Base-by-base conservation (phyloP, 331 rosid species). In the Prunus yedoensis region DNA sequence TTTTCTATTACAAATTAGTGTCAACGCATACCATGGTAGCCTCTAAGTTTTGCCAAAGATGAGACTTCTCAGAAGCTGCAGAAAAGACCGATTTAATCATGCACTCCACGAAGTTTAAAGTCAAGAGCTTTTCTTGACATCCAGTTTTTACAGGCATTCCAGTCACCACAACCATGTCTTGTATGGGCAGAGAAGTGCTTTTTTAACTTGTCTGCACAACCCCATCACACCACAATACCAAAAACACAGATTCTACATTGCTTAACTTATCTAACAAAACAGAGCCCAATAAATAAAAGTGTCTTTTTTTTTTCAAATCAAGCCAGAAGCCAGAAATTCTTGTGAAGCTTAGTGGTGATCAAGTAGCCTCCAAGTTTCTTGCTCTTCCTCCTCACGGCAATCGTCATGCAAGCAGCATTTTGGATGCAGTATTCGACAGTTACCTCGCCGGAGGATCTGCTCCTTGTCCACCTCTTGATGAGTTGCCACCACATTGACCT, bases 261-360 rank as follows among this genome's bases (percentile, higher is more conserved):
- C 9, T 38, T 38, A 38, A 38, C 43, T 38, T 38, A 38, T 38
- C 43, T 38, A 38, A 38, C 43, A 38, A 2, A 38, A 38, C 43
- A 4, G 43, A 38, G 43, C 43, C 43, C 43, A 38, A 38, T 7
- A 38, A 38, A 7, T 6, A 6, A 7, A 38, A 38, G 43, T 10
- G 5, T 21, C 1, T 0, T 57, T 11, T n/a, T 32, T 32, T 16
- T 41, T 60, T 63, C 3, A 0, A 74, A n/a, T 70, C 74, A 92
- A 84, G 99, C 99, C 74, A 94, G 85, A 83, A 92, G 99, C 99
- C 99, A 95, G 70, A 95, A 95, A 1, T 89, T 88, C 70, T 89
- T 95, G 73, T 95, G 98, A 54, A 89, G 90, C 83, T 89, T 92
- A 66, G 99, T 95, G 43, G 97, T 92, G 81, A 95, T 95, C 86